Evolutionary conservation across 2,329 filamentous ascomycete species (phyloP).

Genomic region (Nemania sp.): DNA sequence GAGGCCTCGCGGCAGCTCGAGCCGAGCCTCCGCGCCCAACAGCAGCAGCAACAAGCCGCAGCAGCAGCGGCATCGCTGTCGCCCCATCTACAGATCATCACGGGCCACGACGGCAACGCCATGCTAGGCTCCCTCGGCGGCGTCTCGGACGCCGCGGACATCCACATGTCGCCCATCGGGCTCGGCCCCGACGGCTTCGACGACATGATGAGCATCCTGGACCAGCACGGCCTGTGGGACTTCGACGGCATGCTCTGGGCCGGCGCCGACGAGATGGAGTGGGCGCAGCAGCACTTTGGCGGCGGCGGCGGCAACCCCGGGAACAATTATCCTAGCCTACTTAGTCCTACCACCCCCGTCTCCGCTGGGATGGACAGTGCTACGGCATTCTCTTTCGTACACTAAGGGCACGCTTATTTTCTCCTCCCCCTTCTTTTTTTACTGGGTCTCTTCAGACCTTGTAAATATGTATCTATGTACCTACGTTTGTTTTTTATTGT

Average conservation of each 20-base stretch:
- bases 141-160: slow-evolving; percentile 54
- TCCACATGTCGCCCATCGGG: slow-evolving; percentile 65
- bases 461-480: slow-evolving; percentile 17
- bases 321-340: slow-evolving; percentile 45
- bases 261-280: slow-evolving; percentile 56
- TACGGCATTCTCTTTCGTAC: slow-evolving; percentile 57
- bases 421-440: slow-evolving; percentile 6
- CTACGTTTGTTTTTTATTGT: slow-evolving; percentile 3
- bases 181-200: slow-evolving; percentile 63
- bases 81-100: slow-evolving; percentile 48
- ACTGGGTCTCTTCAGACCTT: slow-evolving; percentile 5
- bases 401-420: slow-evolving; percentile 47
- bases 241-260: slow-evolving; percentile 68
- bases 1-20: slow-evolving; percentile 64
- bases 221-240: slow-evolving; percentile 68
- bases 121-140: slow-evolving; percentile 50
- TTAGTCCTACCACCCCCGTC: slow-evolving; percentile 47
- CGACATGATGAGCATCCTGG: slow-evolving; percentile 65
- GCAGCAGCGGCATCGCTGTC: slow-evolving; percentile 41
- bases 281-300: slow-evolving; percentile 50
- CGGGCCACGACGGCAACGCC: slow-evolving; percentile 50
- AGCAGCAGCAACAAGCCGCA: slow-evolving; percentile 44
- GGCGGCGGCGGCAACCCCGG: slow-evolving; percentile 38
- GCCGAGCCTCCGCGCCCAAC: slow-evolving; percentile 49
- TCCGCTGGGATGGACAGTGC: slow-evolving; percentile 54